Conservation (phyloP, 2,329 filamentous ascomycete genomes). For the Trichoderma atrobrunneum region DNA sequence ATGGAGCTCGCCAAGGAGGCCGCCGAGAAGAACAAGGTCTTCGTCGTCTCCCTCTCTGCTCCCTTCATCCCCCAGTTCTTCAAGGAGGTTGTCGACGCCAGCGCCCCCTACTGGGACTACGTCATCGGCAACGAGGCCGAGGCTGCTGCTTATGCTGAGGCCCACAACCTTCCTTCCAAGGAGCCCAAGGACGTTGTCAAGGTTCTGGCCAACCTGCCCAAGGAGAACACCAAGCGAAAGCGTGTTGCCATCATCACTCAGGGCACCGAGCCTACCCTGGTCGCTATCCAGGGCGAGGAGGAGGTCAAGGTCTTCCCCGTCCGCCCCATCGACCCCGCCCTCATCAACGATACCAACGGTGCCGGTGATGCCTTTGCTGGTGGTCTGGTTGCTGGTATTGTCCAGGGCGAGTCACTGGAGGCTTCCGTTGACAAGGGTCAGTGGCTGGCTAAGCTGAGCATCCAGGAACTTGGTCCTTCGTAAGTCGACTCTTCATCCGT, state of each 20-base stretch:
- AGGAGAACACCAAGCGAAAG: slow-evolving; percentile 83
- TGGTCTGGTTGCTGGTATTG: slow-evolving; percentile 85
- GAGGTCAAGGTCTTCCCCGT: slow-evolving; percentile 76
- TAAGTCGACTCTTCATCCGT: slow-evolving; percentile 52
- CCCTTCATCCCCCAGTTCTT: slow-evolving; percentile 98
- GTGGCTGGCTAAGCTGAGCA: slow-evolving; percentile 92
- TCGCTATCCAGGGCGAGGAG: slow-evolving; percentile 70
- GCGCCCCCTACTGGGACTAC: slow-evolving; percentile 90
- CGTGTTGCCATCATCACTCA: slow-evolving; percentile 91
- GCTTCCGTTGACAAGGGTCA: slow-evolving; percentile 86
- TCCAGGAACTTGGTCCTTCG: slow-evolving; percentile 93
- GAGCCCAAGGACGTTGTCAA: slow-evolving; percentile 83
- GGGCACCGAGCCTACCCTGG: slow-evolving; percentile 85
- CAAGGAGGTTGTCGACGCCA: slow-evolving; percentile 88
- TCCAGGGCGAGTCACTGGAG: slow-evolving; percentile 77
- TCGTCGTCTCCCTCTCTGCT: slow-evolving; percentile 87
- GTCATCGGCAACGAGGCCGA: slow-evolving; percentile 97
- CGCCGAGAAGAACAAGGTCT: slow-evolving; percentile 82
- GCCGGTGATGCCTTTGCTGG: slow-evolving; percentile 96
- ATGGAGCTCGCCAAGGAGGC: slow-evolving; percentile 89
- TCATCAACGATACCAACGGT: slow-evolving; percentile 95
- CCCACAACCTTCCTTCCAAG: slow-evolving; percentile 70
- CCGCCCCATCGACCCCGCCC: slow-evolving; percentile 68
- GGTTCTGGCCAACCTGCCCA: slow-evolving; percentile 81
- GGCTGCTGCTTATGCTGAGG: slow-evolving; percentile 81